Conservation (phyloP, 371 early-diverging fungal species). For the Conidiobolus incongruus region DNA sequence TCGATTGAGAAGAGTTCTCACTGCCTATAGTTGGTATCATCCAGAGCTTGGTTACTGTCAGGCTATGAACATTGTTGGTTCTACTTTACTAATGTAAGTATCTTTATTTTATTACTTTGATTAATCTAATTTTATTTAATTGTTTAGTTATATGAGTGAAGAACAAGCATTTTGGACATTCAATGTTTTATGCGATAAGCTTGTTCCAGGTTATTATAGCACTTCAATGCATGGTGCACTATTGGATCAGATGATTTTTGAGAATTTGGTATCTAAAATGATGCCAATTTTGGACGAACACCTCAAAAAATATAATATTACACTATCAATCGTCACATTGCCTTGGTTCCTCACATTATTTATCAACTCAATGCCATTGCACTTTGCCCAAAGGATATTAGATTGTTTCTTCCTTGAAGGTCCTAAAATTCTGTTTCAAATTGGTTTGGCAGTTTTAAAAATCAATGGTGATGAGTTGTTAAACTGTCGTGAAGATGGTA, state of each 20-base stretch:
- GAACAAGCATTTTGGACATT: slow-evolving; percentile 93
- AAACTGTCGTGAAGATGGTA: slow-evolving; percentile 74
- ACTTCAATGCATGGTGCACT: slow-evolving; percentile 94
- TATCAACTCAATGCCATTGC: slow-evolving; percentile 79
- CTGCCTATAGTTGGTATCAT: slow-evolving; percentile 62
- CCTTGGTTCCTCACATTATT: slow-evolving; percentile 93
- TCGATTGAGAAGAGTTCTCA: slow-evolving; percentile 68
- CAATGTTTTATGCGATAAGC: slow-evolving; percentile 62
- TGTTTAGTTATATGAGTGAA: slow-evolving; percentile 77
- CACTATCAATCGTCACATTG: slow-evolving; percentile 81
- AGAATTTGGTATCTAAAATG: slow-evolving; percentile 50
- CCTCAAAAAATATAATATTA: slow-evolving; percentile 67
- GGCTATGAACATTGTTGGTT: slow-evolving; percentile 95
- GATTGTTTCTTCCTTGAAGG: slow-evolving; percentile 92
- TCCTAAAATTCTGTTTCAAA: slow-evolving; percentile 77
- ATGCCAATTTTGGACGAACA: slow-evolving; percentile 60
- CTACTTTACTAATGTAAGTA: slow-evolving; percentile 78
- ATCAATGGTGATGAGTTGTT: slow-evolving; percentile 75
- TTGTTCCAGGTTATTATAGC: slow-evolving; percentile 87
- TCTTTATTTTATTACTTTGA: too few relatives aligned
- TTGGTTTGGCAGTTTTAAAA: slow-evolving; percentile 79
- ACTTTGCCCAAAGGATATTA: slow-evolving; percentile 66
- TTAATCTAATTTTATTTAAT: too few relatives aligned
- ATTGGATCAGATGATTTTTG: slow-evolving; percentile 86
- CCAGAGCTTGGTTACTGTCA: slow-evolving; percentile 94